Conservation (phyloP, 495 filamentous ascomycete genomes). For the Penicillium canescens region DNA sequence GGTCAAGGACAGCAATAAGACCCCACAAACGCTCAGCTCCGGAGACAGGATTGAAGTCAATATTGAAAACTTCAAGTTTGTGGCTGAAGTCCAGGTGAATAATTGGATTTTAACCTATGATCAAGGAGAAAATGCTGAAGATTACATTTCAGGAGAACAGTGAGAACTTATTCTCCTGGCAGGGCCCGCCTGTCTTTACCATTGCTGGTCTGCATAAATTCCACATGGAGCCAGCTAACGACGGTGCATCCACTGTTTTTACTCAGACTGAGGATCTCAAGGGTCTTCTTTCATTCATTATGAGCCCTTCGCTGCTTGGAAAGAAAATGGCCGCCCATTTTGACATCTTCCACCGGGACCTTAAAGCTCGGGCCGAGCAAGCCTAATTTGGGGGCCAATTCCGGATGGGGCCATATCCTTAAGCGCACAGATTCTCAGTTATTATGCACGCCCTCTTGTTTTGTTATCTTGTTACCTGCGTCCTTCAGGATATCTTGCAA, state of each 20-base stretch:
- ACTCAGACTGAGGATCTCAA: conserved; percentile 25
- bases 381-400: conserved; percentile 3
- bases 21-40: conserved; percentile 3
- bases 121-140: conserved; percentile 5
- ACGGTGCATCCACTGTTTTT: conserved; percentile 27
- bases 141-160: conserved; percentile 17
- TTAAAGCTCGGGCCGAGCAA: conserved; percentile 24
- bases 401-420: background rate
- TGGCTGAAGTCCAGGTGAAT: conserved; percentile 25
- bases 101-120: background rate
- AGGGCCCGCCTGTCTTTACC: conserved; percentile 30
- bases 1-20: conserved; percentile 17
- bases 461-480: background rate
- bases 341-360: conserved; percentile 21
- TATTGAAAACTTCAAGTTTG: conserved; percentile 28
- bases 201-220: conserved; percentile 26
- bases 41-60: conserved; percentile 26
- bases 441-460: background rate
- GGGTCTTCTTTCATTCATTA: conserved; percentile 24
- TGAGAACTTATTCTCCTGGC: conserved; percentile 27
- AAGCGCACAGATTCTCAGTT: background rate
- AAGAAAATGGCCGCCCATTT: conserved; percentile 23
- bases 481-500: too few relatives aligned
- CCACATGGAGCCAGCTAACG: conserved; percentile 24
- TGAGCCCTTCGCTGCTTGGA: conserved; percentile 22